Evolutionary conservation across 768 basidiomycete species (phyloP).

Genomic region (Lentinula raphanica): DNA sequence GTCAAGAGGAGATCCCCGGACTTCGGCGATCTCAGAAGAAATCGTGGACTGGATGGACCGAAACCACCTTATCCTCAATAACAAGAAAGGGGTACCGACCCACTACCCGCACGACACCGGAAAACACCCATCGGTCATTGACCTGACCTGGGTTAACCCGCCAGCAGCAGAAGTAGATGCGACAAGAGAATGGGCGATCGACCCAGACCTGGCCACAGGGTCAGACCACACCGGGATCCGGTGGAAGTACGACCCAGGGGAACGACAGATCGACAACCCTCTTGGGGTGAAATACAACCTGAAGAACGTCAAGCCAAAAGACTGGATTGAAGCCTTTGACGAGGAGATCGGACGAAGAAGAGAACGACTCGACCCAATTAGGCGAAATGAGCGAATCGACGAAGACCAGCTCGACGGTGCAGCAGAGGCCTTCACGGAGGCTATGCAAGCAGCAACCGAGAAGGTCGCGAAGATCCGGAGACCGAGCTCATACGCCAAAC

Average conservation of each 20-base stretch:
- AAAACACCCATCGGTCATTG: conserved; percentile 12
- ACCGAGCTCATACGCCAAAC: conserved; percentile 6
- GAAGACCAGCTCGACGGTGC: not conserved
- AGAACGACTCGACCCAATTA: not conserved
- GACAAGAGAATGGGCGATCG: conserved; percentile 17
- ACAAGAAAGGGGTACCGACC: conserved; percentile 16
- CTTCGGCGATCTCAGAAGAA: conserved; percentile 1
- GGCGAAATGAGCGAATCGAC: not conserved
- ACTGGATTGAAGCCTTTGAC: conserved; percentile 13
- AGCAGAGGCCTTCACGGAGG: not conserved
- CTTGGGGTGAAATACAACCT: conserved; percentile 12
- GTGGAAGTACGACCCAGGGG: conserved; percentile 14
- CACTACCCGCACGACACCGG: conserved; percentile 8
- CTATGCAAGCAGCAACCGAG: conserved; percentile 5
- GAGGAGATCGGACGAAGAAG: not conserved
- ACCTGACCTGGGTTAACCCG: conserved; percentile 16
- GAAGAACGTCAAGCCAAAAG: conserved; percentile 13
- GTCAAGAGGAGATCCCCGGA: not conserved
- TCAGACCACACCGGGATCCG: conserved; percentile 17
- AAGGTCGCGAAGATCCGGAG: not conserved
- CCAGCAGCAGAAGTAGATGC: conserved; percentile 6
- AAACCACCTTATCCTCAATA: conserved; percentile 11
- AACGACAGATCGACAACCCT: conserved; percentile 13
- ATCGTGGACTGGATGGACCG: conserved; percentile 16
- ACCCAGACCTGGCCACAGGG: conserved; percentile 11